Evolutionary conservation across 2,329 filamentous ascomycete species (phyloP).

Genomic region (Ophiostoma quercus): DNA sequence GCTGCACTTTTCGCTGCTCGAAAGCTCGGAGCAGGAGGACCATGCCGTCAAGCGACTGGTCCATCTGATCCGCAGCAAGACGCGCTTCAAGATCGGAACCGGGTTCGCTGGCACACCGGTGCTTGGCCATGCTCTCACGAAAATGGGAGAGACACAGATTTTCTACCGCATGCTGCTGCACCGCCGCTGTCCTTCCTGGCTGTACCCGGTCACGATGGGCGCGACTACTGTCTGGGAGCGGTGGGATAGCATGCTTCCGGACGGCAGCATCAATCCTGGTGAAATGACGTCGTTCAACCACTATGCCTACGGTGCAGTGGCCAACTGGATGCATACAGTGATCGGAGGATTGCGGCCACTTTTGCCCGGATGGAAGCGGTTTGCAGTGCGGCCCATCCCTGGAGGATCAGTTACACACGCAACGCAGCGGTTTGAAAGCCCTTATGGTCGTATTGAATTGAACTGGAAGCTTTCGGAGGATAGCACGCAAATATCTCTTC

Average conservation of each 20-base stretch:
- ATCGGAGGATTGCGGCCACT: slow-evolving; percentile 15
- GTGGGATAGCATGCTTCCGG: slow-evolving; percentile 38
- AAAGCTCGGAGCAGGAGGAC: background rate
- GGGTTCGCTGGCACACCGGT: background rate
- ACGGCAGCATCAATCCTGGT: slow-evolving; percentile 37
- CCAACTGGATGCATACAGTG: slow-evolving; percentile 15
- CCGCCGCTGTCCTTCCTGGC: slow-evolving; percentile 37
- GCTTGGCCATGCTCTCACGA: background rate
- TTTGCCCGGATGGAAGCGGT: slow-evolving; percentile 11
- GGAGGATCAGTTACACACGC: slow-evolving; percentile 1
- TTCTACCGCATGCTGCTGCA: slow-evolving; percentile 7
- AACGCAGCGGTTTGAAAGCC: background rate
- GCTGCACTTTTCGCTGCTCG: background rate
- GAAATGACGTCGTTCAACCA: slow-evolving; percentile 37
- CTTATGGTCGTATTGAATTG: background rate
- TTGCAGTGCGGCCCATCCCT: background rate
- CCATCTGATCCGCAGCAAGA: background rate
- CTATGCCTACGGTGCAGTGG: slow-evolving; percentile 27
- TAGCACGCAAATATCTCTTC: background rate
- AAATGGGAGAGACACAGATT: background rate
- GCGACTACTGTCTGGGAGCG: slow-evolving; percentile 40
- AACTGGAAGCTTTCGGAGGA: background rate
- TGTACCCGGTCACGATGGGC: slow-evolving; percentile 38
- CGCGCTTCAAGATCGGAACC: background rate
- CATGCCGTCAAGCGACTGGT: background rate